phyloP scores from a whole-genome alignment of 129 eudicot genomes.

The Apium graveolens region DNA sequence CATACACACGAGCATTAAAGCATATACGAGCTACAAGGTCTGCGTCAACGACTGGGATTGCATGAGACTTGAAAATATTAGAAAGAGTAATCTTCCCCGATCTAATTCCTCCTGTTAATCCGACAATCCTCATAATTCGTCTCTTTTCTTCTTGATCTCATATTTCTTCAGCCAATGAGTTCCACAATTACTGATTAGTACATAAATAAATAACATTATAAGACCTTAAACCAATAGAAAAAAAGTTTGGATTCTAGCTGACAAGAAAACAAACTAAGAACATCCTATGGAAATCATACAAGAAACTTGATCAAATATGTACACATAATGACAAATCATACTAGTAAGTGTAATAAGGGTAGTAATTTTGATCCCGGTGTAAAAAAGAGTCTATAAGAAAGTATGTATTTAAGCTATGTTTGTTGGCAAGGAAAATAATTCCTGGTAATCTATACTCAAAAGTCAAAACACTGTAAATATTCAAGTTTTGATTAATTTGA shows the following conservation, averaged over 20 bases:
- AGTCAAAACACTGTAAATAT: too few relatives aligned
- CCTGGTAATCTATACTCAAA: too few relatives aligned
- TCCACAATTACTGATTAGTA: not conserved
- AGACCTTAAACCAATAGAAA: not conserved
- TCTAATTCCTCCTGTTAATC: too few relatives aligned
- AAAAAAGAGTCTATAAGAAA: too few relatives aligned
- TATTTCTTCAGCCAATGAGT: not conserved
- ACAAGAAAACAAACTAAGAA: not conserved
- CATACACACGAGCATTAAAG: not conserved
- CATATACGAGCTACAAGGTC: slow-evolving; percentile 89
- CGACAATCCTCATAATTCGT: slow-evolving; percentile 61
- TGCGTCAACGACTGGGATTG: slow-evolving; percentile 83
- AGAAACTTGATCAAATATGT: too few relatives aligned
- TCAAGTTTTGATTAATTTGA: too few relatives aligned
- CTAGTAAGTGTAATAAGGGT: too few relatives aligned
- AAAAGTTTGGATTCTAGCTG: not conserved
- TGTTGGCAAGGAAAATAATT: too few relatives aligned
- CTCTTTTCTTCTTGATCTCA: not conserved
- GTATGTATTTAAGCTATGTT: too few relatives aligned
- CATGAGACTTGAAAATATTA: slow-evolving; percentile 68
- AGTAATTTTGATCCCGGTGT: too few relatives aligned
- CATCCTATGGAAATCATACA: too few relatives aligned
- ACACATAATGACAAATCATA: too few relatives aligned
- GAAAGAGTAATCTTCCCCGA: slow-evolving; percentile 88
- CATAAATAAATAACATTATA: not conserved